phyloP scores from a whole-genome alignment of 148 eudicot species.

The Cornus florida region DNA sequence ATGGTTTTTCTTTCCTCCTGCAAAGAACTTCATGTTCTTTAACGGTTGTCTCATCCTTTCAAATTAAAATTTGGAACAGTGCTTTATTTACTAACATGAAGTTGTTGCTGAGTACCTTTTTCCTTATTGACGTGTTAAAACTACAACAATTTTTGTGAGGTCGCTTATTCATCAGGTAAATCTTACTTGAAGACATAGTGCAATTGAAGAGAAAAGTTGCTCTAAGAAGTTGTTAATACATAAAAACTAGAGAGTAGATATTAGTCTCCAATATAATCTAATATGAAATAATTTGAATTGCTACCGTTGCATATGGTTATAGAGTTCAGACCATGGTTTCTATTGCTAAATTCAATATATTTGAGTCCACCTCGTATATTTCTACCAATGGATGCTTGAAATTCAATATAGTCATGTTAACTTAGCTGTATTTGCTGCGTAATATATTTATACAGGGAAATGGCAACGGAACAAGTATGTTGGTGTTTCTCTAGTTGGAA shows the following conservation, averaged over 20 bases:
- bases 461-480: constrained; percentile 81
- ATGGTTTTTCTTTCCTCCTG: no score
- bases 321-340: not conserved
- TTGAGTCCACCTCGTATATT: not conserved
- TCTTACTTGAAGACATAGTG: not conserved
- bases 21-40: not conserved
- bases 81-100: not conserved
- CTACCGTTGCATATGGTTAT: not conserved
- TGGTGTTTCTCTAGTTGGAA: constrained; percentile 88
- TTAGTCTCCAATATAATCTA: not conserved
- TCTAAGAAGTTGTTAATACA: not conserved
- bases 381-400: not conserved
- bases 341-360: not conserved
- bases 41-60: not conserved
- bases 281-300: not conserved
- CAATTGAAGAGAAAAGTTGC: not conserved
- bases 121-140: not conserved
- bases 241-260: not conserved
- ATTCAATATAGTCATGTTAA: not conserved
- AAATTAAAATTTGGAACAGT: not conserved
- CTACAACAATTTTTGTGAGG: not conserved
- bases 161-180: not conserved
- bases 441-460: constrained; percentile 45
- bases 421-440: not conserved
- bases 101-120: not conserved